Percentiles rank a stretch among this genome's conserved stretches.
These are phyloP conservation scores for Microthyrium microscopicum DNA, from an alignment of 2,329 filamentous ascomycete genomes.

Conservation along the genomic window DNA sequence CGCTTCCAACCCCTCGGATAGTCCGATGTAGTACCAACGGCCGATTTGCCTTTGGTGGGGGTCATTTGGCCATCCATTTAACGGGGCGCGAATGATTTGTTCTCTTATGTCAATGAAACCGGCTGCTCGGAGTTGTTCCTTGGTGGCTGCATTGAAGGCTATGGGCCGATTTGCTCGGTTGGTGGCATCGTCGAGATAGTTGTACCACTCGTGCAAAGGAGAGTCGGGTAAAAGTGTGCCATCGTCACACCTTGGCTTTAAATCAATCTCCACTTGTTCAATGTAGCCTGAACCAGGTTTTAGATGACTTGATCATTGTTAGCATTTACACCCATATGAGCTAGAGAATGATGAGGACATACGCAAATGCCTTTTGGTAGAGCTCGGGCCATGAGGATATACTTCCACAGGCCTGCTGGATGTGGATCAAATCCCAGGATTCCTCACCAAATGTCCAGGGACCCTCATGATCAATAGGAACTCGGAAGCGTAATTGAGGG, in stretches of 20 bases:
- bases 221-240: constrained; percentile 41
- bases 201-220: constrained; percentile 51
- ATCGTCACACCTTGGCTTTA: constrained; percentile 56
- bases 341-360: constrained; percentile 17
- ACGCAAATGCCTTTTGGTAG: constrained; percentile 55
- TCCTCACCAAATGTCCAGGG: constrained; percentile 51
- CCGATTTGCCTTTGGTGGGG: constrained; percentile 50
- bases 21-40: constrained; percentile 67
- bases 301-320: constrained; percentile 43
- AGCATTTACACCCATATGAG: constrained; percentile 1
- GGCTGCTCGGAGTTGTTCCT: constrained; percentile 43
- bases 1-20: constrained; percentile 57
- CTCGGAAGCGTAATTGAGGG: constrained; percentile 47
- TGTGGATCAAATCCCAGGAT: constrained; percentile 69
- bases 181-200: constrained; percentile 51
- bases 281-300: constrained; percentile 58
- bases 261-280: constrained; percentile 84
- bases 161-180: constrained; percentile 47
- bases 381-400: constrained; percentile 59
- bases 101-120: constrained; percentile 73
- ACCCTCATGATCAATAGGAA: constrained; percentile 61
- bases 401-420: constrained; percentile 64
- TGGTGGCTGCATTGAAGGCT: constrained; percentile 45
- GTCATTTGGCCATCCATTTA: constrained; percentile 57
- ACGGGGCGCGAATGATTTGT: constrained; percentile 49